phyloP scores from a whole-genome alignment of 1,284 basidiomycete genomes.

The Caloboletus firmus region DNA sequence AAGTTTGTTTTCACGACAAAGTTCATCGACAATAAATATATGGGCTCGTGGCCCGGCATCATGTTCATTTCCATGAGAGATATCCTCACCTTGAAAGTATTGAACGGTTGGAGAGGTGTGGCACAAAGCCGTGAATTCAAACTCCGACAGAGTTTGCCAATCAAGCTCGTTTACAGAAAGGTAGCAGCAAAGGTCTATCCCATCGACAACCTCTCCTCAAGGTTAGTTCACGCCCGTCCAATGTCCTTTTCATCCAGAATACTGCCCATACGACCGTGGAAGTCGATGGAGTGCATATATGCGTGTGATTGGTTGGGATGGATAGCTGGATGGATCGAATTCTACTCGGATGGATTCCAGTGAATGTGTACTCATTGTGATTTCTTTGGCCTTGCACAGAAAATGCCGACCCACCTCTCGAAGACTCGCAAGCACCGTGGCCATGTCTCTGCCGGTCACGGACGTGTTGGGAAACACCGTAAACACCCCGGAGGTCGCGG shows the following conservation, averaged over 20 bases:
- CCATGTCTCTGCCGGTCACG: constrained; percentile 98
- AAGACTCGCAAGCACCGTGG: constrained; percentile 99
- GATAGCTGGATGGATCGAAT: constrained; percentile 49
- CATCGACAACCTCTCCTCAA: constrained; percentile 58
- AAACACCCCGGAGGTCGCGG: constrained; percentile 99
- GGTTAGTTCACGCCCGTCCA: constrained; percentile 49
- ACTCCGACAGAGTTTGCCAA: constrained; percentile 25
- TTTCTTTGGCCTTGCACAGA: constrained; percentile 40
- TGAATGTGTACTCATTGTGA: constrained; percentile 27
- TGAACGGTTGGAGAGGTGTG: constrained; percentile 12
- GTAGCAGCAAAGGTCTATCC: no score
- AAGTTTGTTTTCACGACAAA: constrained; percentile 48
- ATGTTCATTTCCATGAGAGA: constrained; percentile 22
- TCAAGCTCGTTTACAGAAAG: constrained; percentile 22
- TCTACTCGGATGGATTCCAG: constrained; percentile 32
- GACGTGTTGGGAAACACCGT: constrained; percentile 99
- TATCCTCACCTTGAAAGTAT: constrained; percentile 17
- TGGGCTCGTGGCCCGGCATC: constrained; percentile 52
- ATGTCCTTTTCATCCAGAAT: constrained; percentile 21
- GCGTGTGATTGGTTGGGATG: constrained; percentile 30
- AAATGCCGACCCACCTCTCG: constrained; percentile 92
- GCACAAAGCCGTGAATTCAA: constrained; percentile 20
- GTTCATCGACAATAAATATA: constrained; percentile 78
- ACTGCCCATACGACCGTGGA: neutral
- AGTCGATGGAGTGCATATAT: constrained; percentile 35